Evolutionary conservation across 1,139 yeast species (phyloP), one percentile per base, ranked within the genome.

Genomic region (Neolecta irregularis): DNA sequence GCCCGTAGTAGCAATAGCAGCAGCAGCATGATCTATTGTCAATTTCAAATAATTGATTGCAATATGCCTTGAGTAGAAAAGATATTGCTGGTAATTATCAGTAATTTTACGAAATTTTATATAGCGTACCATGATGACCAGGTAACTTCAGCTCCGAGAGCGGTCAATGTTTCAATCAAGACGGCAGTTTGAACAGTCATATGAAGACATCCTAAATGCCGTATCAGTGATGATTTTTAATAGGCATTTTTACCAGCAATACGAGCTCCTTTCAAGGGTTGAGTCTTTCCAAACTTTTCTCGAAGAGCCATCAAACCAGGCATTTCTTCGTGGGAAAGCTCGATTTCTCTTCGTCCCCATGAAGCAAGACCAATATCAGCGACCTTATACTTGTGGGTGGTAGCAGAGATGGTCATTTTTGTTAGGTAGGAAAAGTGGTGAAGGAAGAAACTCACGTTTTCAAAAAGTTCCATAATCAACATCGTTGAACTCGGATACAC

Each of bases 71-170:
- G 99, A 49, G 99, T 88, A 52, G 96, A 88, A 78, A 81, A 88
- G 56, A 88, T 88, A 93, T 88, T 88, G 74, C n/a, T n/a, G n/a
- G n/a, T n/a, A n/a, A n/a, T n/a, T n/a, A n/a, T n/a, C n/a, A n/a
- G n/a, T n/a, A n/a, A n/a, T n/a, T n/a, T n/a, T n/a, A n/a, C n/a
- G n/a, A n/a, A n/a, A n/a, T n/a, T n/a, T n/a, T n/a, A n/a, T n/a
- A n/a, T n/a, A n/a, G n/a, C n/a, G n/a, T n/a, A n/a, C n/a, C 99
- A 88, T 37, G 96, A 85, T 48, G 94, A 72, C 99, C 99, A 88
- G 57, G 99, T 88, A 48, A 88, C 99, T 70, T 88, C 99, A 49
- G 99, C 99, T 69, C 99, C 99, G 54, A 88, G 73, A 50, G 93
- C 94, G 57, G 72, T 79, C 58, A 91, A 73, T 51, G 98, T 91